Conservation (phyloP, 805 yeast genomes). For the Saturnispora halmiae region DNA sequence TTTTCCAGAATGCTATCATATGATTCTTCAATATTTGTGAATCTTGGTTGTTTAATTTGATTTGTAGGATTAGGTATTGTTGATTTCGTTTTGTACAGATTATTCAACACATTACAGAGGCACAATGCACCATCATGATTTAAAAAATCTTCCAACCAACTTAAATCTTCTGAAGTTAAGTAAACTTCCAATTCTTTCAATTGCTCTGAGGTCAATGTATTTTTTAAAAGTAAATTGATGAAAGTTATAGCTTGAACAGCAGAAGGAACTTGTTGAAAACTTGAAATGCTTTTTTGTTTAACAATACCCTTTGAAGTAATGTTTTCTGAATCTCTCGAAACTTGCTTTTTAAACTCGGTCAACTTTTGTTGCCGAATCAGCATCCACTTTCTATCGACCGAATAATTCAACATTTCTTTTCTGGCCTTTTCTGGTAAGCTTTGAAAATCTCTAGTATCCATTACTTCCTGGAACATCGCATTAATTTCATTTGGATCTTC, state of each 20-base stretch:
- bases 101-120: slow-evolving; percentile 57
- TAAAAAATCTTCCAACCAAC: slow-evolving; percentile 79
- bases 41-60: slow-evolving; percentile 12
- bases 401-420: slow-evolving; percentile 65
- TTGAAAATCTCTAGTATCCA: slow-evolving; percentile 75
- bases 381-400: slow-evolving; percentile 82
- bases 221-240: slow-evolving; percentile 64
- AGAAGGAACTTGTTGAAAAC: slow-evolving; percentile 27
- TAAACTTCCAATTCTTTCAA: slow-evolving; percentile 85
- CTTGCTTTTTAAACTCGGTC: slow-evolving; percentile 55
- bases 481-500: slow-evolving; percentile 57
- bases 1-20: slow-evolving; percentile 39
- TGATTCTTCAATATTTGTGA: slow-evolving; percentile 26
- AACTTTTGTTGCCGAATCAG: slow-evolving; percentile 78
- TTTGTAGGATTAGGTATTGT: slow-evolving; percentile 10
- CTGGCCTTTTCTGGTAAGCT: slow-evolving; percentile 57
- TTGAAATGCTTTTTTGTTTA: slow-evolving; percentile 1
- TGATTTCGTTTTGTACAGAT: slow-evolving; percentile 26
- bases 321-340: slow-evolving; percentile 13
- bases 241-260: slow-evolving; percentile 34
- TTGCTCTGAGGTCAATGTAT: slow-evolving; percentile 57
- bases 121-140: slow-evolving; percentile 86
- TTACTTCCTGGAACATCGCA: slow-evolving; percentile 63
- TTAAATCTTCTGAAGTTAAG: slow-evolving; percentile 65
- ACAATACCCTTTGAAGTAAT: slow-evolving; percentile 1